Evolutionary conservation across 2,329 filamentous ascomycete species (phyloP).

Genomic region (Colletotrichum godetiae): DNA sequence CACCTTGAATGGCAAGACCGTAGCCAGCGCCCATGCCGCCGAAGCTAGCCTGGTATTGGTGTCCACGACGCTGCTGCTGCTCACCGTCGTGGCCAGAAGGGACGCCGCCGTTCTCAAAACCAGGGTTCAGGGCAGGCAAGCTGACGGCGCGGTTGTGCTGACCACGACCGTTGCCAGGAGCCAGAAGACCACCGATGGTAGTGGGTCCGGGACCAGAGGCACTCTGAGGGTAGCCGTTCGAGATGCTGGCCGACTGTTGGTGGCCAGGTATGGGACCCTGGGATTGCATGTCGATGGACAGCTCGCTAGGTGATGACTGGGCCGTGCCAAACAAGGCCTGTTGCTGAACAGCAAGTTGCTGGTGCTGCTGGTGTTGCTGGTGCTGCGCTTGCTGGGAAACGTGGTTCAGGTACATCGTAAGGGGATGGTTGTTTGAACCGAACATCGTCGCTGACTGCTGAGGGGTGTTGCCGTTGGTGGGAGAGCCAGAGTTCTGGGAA

Average conservation of each 20-base stretch:
- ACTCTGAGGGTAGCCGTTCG: constrained; percentile 70
- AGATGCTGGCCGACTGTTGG: constrained; percentile 74
- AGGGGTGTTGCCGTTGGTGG: constrained; percentile 65
- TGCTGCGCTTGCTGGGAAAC: constrained; percentile 78
- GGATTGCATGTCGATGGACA: constrained; percentile 68
- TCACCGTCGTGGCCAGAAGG: constrained; percentile 59
- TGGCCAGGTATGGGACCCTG: constrained; percentile 72
- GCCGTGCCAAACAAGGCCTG: constrained; percentile 83
- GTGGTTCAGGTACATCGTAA: constrained; percentile 94
- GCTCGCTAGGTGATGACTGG: constrained; percentile 67
- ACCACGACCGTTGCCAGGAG: constrained; percentile 72
- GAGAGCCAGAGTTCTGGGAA: constrained; percentile 64
- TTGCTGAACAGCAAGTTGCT: constrained; percentile 80
- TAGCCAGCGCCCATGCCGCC: constrained; percentile 70
- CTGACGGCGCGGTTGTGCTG: constrained; percentile 87
- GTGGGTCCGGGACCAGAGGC: constrained; percentile 67
- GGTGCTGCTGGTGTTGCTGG: constrained; percentile 80
- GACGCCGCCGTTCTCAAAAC: constrained; percentile 69
- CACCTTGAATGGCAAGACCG: constrained; percentile 72
- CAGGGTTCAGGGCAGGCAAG: constrained; percentile 77
- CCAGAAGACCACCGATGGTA: constrained; percentile 81
- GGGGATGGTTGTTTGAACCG: constrained; percentile 85
- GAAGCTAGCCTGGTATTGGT: constrained; percentile 74
- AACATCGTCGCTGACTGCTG: constrained; percentile 69
- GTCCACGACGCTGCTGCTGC: constrained; percentile 65